These are phyloP conservation scores for Luffa aegyptiaca DNA, from an alignment of 306 rosid species.

Conservation along the genomic window DNA sequence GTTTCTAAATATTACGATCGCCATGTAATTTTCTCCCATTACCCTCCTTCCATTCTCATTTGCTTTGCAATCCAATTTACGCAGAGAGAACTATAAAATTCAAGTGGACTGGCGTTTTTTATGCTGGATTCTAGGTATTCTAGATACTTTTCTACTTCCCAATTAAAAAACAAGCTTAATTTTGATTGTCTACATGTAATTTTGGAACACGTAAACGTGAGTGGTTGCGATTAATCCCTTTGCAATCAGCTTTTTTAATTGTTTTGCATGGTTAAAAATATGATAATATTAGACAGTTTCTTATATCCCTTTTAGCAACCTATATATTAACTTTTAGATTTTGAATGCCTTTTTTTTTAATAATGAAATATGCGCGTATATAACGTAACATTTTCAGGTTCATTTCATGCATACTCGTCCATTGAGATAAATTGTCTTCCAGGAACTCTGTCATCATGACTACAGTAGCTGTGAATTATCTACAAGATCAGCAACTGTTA, in stretches of 20 bases:
- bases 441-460: constrained; percentile 25
- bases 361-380: not conserved
- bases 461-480: constrained; percentile 14
- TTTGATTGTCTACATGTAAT: not conserved
- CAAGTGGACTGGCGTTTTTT: not conserved
- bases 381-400: not conserved
- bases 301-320: not conserved
- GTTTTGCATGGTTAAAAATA: not conserved
- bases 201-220: not conserved
- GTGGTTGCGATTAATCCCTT: not conserved
- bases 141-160: not conserved
- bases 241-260: not conserved
- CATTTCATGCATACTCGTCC: not conserved
- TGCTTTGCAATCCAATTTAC: not conserved
- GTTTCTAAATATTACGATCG: constrained; percentile 12
- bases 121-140: not conserved
- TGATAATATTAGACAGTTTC: not conserved
- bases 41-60: not conserved
- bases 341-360: not conserved
- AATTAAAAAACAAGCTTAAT: not conserved
- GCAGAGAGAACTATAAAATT: not conserved
- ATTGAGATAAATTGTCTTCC: constrained; percentile 8
- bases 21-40: constrained; percentile 21
- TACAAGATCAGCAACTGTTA: not conserved
- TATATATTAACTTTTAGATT: not conserved